Conservation (phyloP, 2,329 filamentous ascomycete genomes). For the Atkinsonella hypoxylon region DNA sequence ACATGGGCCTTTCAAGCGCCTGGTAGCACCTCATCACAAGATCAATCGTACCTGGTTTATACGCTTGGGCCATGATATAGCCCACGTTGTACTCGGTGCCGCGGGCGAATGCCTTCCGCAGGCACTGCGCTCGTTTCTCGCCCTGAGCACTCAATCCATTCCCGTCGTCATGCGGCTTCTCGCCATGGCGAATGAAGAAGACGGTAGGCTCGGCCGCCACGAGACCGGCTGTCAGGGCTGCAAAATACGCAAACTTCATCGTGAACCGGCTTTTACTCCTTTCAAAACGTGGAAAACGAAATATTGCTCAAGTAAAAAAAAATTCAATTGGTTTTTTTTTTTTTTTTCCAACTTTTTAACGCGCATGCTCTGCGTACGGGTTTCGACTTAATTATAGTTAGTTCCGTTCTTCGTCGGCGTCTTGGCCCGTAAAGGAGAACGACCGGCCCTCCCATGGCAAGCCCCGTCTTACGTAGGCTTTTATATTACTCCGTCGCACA, state of each 20-base stretch:
- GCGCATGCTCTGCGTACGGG: too few species aligned
- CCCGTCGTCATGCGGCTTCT: constrained; percentile 42
- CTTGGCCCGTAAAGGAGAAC: too few species aligned
- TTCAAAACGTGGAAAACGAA: not conserved
- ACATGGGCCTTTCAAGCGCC: too few species aligned
- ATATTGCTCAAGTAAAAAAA: too few species aligned
- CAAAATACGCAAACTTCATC: constrained; percentile 12
- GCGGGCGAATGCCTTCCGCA: constrained; percentile 43
- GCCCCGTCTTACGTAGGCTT: too few species aligned
- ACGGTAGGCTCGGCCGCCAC: constrained; percentile 32
- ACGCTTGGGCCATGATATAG: constrained; percentile 44
- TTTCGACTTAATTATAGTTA: too few species aligned
- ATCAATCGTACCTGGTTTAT: constrained; percentile 36
- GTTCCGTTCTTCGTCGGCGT: too few species aligned
- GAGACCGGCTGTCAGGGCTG: constrained; percentile 10
- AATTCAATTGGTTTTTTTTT: too few species aligned
- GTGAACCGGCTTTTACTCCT: not conserved
- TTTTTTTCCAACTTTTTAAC: too few species aligned
- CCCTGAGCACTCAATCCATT: constrained; percentile 38
- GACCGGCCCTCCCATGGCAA: too few species aligned
- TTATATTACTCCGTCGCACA: too few species aligned
- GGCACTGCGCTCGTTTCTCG: constrained; percentile 44
- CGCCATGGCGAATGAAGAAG: constrained; percentile 52
- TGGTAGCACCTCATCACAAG: too few species aligned
- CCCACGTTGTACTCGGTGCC: constrained; percentile 41